These are phyloP conservation scores for Rauvolfia tetraphylla DNA, from an alignment of 257 asterid species.

Conservation along the genomic window DNA sequence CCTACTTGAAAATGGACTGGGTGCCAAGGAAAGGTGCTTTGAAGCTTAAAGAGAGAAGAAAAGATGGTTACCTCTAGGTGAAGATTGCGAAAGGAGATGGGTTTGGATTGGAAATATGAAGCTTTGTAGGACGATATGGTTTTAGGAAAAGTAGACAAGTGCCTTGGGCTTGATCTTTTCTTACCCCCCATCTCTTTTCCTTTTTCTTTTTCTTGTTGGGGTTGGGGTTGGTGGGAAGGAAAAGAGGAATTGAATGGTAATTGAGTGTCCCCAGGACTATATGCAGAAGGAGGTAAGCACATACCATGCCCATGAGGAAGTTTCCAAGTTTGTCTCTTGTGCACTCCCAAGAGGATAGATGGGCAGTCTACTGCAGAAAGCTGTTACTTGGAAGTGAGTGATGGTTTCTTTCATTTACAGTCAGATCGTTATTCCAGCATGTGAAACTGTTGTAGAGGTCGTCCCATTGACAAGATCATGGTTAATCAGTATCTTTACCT, in stretches of 20 bases:
- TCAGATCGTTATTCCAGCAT: too few relatives aligned
- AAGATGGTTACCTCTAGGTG: not conserved
- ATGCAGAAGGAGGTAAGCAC: not conserved
- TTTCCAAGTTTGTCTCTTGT: not conserved
- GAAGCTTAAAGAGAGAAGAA: not conserved
- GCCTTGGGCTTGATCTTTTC: not conserved
- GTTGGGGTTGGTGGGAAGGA: not conserved
- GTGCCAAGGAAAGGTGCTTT: not conserved
- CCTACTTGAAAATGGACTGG: not conserved
- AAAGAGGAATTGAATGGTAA: not conserved
- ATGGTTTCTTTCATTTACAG: not conserved
- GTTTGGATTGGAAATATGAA: not conserved
- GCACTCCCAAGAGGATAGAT: not conserved
- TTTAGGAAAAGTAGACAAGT: not conserved
- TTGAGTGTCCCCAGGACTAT: not conserved
- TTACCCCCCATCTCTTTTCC: too few relatives aligned
- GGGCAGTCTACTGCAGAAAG: not conserved
- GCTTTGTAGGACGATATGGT: not conserved
- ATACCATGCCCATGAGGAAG: not conserved
- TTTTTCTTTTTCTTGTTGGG: not conserved
- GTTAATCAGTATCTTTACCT: not conserved
- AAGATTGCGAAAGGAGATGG: not conserved
- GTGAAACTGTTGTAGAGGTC: too few relatives aligned
- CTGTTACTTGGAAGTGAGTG: not conserved
- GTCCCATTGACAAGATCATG: too few relatives aligned